These are phyloP conservation scores for Russula foetens DNA, from an alignment of 768 basidiomycete species.

Conservation along the genomic window DNA sequence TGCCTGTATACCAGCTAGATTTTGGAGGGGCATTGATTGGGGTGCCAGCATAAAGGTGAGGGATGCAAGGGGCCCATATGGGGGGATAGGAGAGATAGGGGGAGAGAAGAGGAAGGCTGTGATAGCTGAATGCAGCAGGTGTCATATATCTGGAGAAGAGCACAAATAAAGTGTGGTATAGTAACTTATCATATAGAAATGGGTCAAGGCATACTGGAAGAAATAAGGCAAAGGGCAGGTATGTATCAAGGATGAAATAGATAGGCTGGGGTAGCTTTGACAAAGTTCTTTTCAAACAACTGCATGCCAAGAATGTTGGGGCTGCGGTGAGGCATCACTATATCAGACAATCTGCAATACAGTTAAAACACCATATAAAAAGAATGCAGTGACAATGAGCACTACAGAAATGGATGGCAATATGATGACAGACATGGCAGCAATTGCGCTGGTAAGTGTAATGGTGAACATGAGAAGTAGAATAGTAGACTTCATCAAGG, in stretches of 20 bases:
- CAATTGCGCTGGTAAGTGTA: too few species aligned
- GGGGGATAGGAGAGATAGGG: slow-evolving; percentile 57
- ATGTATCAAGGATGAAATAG: background rate
- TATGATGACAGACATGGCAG: too few species aligned
- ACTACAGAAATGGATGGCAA: too few species aligned
- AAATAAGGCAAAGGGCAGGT: background rate
- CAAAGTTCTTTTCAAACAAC: slow-evolving; percentile 66
- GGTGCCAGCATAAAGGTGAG: slow-evolving; percentile 43
- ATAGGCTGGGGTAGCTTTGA: slow-evolving; percentile 47
- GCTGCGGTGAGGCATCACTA: too few species aligned
- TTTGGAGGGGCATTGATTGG: slow-evolving; percentile 29
- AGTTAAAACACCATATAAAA: too few species aligned
- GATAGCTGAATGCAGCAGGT: slow-evolving; percentile 71
- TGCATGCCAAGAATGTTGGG: slow-evolving; percentile 83
- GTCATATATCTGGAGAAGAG: slow-evolving; percentile 89
- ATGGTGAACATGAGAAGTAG: too few species aligned
- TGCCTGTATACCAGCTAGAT: slow-evolving; percentile 23
- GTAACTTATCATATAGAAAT: slow-evolving; percentile 83
- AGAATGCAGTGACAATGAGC: too few species aligned
- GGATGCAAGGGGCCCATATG: slow-evolving; percentile 57
- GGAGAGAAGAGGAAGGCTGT: slow-evolving; percentile 93
- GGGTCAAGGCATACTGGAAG: slow-evolving; percentile 75
- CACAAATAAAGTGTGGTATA: slow-evolving; percentile 76
- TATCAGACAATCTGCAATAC: too few species aligned
- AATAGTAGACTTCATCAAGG: too few species aligned